Evolutionary conservation across 148 eudicot genomes (phyloP).

Genomic region (Rhododendron kiyosumense): DNA sequence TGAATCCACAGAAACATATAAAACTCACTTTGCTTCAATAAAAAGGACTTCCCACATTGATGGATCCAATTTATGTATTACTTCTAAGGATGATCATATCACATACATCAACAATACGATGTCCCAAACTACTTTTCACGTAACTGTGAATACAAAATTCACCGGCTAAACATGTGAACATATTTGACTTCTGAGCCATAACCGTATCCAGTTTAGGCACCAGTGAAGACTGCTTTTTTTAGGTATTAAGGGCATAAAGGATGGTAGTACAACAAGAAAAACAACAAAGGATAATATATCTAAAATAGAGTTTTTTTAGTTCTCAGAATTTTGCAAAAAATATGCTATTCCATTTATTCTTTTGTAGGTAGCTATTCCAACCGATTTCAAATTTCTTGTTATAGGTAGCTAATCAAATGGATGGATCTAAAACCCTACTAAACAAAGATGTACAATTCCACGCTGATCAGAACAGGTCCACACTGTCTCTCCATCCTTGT

Average conservation of each 20-base stretch:
- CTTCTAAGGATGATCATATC: conserved; percentile 3
- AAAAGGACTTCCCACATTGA: neutral
- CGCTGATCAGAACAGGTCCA: neutral
- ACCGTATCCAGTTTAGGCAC: neutral
- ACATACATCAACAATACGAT: neutral
- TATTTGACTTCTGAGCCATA: neutral
- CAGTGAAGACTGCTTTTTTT: too few species aligned
- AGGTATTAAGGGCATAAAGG: too few species aligned
- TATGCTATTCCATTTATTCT: neutral
- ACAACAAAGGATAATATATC: neutral
- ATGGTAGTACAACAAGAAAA: neutral
- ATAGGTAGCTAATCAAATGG: neutral
- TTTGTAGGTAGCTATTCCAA: neutral
- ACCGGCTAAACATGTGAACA: neutral
- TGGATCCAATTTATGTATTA: neutral
- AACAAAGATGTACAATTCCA: neutral
- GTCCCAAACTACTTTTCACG: too few species aligned
- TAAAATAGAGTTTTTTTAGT: neutral
- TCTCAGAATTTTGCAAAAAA: neutral
- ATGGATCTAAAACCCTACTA: neutral
- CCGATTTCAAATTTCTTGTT: neutral
- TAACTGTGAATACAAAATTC: neutral
- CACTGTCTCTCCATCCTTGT: neutral
- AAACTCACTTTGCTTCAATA: neutral
- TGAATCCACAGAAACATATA: neutral